Evolutionary conservation across 352 stramenopile genomes (phyloP).

Genomic region (Phytophthora rubi): DNA sequence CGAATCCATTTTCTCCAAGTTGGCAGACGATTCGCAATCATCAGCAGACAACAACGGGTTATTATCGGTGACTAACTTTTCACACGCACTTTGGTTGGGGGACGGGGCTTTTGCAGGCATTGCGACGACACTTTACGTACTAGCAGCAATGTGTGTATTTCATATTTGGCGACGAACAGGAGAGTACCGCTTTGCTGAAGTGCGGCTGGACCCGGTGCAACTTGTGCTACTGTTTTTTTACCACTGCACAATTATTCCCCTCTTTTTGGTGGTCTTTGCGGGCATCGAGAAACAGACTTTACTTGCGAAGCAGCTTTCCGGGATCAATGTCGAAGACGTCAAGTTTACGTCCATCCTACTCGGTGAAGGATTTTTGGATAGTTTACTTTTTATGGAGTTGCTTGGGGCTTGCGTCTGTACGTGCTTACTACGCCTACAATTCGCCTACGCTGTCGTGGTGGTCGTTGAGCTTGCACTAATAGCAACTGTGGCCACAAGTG

Average conservation of each 20-base stretch:
- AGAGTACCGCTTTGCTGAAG: constrained; percentile 39
- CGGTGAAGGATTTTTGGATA: constrained; percentile 44
- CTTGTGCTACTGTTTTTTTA: constrained; percentile 53
- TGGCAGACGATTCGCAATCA: background rate
- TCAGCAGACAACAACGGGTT: background rate
- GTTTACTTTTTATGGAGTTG: constrained; percentile 56
- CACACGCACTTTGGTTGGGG: constrained; percentile 31
- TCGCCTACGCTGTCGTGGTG: constrained; percentile 54
- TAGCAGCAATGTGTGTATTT: constrained; percentile 32
- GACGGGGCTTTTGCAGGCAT: constrained; percentile 32
- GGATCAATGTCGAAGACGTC: constrained; percentile 23
- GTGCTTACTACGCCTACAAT: constrained; percentile 60
- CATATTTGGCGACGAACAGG: constrained; percentile 37
- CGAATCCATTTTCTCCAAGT: constrained; percentile 16
- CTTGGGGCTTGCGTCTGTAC: constrained; percentile 44
- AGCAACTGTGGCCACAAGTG: constrained; percentile 34
- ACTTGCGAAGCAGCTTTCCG: constrained; percentile 17
- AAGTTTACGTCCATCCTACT: constrained; percentile 32
- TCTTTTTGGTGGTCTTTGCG: constrained; percentile 42
- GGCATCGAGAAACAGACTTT: constrained; percentile 47
- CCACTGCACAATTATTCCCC: constrained; percentile 46
- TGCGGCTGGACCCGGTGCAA: constrained; percentile 51
- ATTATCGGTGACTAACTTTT: constrained; percentile 13
- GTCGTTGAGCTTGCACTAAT: constrained; percentile 48
- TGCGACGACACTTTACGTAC: constrained; percentile 35